These are phyloP conservation scores for Sophora flavescens DNA, from an alignment of 306 rosid species.

Conservation along the genomic window DNA sequence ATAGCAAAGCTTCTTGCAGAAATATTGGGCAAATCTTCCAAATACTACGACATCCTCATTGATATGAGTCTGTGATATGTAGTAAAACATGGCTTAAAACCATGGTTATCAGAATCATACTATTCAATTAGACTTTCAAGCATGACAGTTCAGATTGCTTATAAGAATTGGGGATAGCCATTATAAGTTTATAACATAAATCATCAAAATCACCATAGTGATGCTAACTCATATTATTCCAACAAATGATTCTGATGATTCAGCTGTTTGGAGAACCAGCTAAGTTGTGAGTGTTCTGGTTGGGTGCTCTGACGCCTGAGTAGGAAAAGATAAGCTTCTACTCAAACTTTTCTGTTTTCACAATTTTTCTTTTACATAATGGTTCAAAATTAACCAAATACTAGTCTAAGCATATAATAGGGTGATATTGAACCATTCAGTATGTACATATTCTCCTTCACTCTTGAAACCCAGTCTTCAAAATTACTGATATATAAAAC, in stretches of 20 bases:
- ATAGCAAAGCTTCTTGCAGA: not conserved
- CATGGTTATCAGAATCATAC: conserved; percentile 10
- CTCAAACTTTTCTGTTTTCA: not conserved
- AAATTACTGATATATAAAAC: not conserved
- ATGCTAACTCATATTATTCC: not conserved
- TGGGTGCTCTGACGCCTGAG: not conserved
- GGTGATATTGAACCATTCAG: not conserved
- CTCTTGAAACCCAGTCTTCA: not conserved
- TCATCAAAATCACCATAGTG: not conserved
- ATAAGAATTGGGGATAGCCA: not conserved
- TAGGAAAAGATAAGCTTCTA: not conserved
- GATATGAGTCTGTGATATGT: not conserved
- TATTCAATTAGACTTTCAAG: conserved; percentile 1
- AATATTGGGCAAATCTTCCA: not conserved
- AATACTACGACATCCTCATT: conserved; percentile 25
- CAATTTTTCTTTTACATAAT: not conserved
- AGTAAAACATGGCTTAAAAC: not conserved
- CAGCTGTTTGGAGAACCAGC: not conserved
- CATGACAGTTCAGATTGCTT: not conserved
- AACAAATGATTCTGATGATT: not conserved
- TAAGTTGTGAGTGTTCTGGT: not conserved
- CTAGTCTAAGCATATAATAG: not conserved
- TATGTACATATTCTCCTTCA: not conserved
- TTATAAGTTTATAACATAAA: not conserved
- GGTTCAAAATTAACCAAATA: not conserved